Evolutionary conservation across 2,329 filamentous ascomycete species (phyloP).

Genomic region (Ambrosiella cleistominuta): DNA sequence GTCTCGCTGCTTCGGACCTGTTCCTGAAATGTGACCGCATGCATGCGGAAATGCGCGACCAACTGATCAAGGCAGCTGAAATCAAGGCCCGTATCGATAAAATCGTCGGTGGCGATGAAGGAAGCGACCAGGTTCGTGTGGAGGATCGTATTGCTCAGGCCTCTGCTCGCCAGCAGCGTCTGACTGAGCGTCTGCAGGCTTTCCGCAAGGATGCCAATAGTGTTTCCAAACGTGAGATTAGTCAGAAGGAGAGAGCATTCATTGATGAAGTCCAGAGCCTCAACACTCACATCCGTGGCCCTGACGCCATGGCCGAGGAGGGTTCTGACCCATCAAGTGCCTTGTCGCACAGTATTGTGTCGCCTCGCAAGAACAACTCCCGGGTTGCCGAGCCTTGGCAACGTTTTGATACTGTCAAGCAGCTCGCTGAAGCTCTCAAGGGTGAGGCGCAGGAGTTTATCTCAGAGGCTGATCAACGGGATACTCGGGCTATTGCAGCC

Average conservation of each 20-base stretch:
- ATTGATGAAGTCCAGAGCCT: constrained; percentile 34
- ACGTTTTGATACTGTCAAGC: constrained; percentile 39
- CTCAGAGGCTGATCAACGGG: constrained; percentile 9
- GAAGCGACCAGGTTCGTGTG: constrained; percentile 35
- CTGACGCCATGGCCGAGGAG: constrained; percentile 14
- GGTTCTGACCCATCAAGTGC: constrained; percentile 6
- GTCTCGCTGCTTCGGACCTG: constrained; percentile 52
- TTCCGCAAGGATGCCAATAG: constrained; percentile 30
- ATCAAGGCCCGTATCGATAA: constrained; percentile 49
- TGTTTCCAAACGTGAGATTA: constrained; percentile 26
- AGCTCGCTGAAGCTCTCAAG: constrained; percentile 34
- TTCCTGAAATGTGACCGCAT: constrained; percentile 54
- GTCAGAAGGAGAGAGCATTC: constrained; percentile 28
- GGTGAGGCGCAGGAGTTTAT: constrained; percentile 32
- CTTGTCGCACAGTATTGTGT: constrained; percentile 6
- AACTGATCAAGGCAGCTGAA: constrained; percentile 48
- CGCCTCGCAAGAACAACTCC: constrained; percentile 21
- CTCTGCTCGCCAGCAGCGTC: constrained; percentile 35
- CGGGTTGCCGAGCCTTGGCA: constrained; percentile 33
- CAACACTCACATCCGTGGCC: constrained; percentile 30
- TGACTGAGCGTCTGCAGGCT: constrained; percentile 42
- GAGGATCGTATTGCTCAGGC: constrained; percentile 33
- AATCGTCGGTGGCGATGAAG: constrained; percentile 34
- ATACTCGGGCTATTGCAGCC: constrained; percentile 4
- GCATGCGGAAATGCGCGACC: constrained; percentile 47